Percentiles rank a stretch among this genome's conserved stretches.
Evolutionary conservation across 306 rosid genomes (phyloP).

Genomic region (Senna tora): DNA sequence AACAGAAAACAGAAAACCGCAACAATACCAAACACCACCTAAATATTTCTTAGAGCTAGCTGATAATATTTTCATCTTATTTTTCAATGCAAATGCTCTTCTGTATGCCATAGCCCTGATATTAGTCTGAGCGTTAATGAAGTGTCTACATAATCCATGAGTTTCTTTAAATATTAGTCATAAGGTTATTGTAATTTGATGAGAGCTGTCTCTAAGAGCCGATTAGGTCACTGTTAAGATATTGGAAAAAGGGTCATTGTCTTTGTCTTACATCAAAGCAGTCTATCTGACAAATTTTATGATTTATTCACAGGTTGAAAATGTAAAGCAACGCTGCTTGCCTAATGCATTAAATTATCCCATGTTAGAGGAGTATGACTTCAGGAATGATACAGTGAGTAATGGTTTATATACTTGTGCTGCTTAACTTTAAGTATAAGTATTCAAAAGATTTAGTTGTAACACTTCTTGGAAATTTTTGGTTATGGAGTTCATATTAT

Average conservation of each 20-base stretch:
- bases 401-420: constrained; percentile 25
- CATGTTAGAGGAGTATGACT: constrained; percentile 96
- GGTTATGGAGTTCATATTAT: constrained; percentile 30
- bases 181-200: not conserved
- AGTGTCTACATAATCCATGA: not conserved
- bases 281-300: constrained; percentile 1
- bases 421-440: constrained; percentile 16
- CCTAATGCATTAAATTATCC: constrained; percentile 92
- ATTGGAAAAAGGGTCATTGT: constrained; percentile 21
- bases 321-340: constrained; percentile 93
- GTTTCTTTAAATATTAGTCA: constrained; percentile 12
- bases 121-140: no score
- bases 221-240: constrained; percentile 19
- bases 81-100: constrained; percentile 9
- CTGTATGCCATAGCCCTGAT: constrained; percentile 14
- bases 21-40: no score
- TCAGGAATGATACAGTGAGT: constrained; percentile 91
- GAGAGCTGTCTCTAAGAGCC: constrained; percentile 20
- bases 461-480: constrained; percentile 20
- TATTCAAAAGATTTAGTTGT: constrained; percentile 18
- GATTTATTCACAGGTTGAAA: constrained; percentile 71
- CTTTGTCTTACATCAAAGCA: constrained; percentile 13
- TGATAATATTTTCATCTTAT: not conserved
- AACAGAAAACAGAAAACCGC: no score
- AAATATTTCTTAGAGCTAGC: no score